phyloP scores from a whole-genome alignment of 2,329 filamentous ascomycete species.

The Chrysosporium queenslandicum region DNA sequence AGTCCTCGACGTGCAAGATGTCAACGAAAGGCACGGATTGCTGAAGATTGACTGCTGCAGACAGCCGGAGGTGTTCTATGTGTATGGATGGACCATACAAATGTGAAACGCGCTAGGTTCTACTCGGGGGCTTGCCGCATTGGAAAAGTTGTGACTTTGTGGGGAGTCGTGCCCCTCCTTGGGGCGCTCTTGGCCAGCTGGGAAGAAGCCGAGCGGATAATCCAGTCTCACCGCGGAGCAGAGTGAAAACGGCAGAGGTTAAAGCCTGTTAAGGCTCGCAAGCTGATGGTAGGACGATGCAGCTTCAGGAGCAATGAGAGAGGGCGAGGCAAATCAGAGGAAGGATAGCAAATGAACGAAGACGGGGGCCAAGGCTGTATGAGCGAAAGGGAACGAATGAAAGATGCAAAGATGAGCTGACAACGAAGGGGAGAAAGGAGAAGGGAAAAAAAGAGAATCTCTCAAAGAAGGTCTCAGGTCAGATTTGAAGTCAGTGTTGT shows the following conservation, averaged over 20 bases:
- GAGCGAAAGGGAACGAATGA: background rate
- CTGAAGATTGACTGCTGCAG: background rate
- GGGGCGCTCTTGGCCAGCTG: background rate
- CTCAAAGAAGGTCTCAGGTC: slow-evolving; percentile 5
- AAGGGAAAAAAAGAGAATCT: background rate
- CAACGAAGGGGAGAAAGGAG: background rate
- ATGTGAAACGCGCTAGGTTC: slow-evolving; percentile 12
- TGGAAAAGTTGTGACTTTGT: slow-evolving; percentile 3
- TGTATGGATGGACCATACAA: slow-evolving; percentile 8
- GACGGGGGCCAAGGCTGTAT: background rate
- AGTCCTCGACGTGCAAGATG: background rate
- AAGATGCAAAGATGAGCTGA: slow-evolving; percentile 5
- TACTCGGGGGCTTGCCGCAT: slow-evolving; percentile 6
- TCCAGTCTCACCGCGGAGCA: background rate
- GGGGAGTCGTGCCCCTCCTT: slow-evolving; percentile 1
- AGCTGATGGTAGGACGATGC: background rate
- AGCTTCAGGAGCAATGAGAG: background rate
- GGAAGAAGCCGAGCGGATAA: background rate
- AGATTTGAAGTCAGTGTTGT: slow-evolving; percentile 5
- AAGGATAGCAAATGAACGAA: background rate
- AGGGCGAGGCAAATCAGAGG: background rate
- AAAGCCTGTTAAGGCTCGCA: background rate
- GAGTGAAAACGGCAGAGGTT: background rate
- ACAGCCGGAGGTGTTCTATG: background rate
- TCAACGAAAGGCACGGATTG: background rate